A percentile compares a stretch with the other conserved stretches of the same genome.
These are phyloP conservation scores for Vitis vinifera DNA, from an alignment of 164 flowering plant genomes.

Conservation along the genomic window DNA sequence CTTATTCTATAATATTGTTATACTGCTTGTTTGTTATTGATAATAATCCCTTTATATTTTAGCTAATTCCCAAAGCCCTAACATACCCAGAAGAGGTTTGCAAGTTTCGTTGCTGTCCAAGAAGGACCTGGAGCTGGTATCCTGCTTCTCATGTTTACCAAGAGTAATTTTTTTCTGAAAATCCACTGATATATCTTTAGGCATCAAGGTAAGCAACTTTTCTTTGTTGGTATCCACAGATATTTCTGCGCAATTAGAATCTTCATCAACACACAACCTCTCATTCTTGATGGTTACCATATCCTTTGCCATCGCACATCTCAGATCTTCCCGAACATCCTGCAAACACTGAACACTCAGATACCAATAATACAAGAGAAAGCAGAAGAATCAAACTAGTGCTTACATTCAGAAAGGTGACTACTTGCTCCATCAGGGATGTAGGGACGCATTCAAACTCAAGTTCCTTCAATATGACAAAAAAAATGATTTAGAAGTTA, in stretches of 20 bases:
- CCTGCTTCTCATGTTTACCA: constrained; percentile 55
- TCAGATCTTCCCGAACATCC: constrained; percentile 87
- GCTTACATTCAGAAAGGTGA: constrained; percentile 81
- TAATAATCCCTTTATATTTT: neutral
- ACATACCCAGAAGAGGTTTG: constrained; percentile 51
- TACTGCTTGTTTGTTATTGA: too few relatives aligned
- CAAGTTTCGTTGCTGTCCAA: constrained; percentile 26
- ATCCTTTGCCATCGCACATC: constrained; percentile 92
- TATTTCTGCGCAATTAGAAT: constrained; percentile 13
- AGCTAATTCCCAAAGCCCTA: neutral
- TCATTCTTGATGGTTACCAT: constrained; percentile 63
- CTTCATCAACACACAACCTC: constrained; percentile 38
- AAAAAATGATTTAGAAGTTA: constrained; percentile 13
- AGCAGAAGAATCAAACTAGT: neutral
- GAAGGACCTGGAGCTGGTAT: constrained; percentile 19
- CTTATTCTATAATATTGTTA: neutral
- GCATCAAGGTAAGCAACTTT: constrained; percentile 13
- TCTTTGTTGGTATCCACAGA: constrained; percentile 22
- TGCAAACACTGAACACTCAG: constrained; percentile 32
- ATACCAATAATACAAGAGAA: constrained; percentile 9
- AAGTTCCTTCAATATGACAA: constrained; percentile 45
- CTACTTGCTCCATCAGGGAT: constrained; percentile 87
- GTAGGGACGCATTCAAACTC: constrained; percentile 92
- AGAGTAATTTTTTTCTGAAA: constrained; percentile 84
- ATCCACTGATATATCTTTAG: constrained; percentile 44